These are phyloP conservation scores for Citrus trifoliata DNA, from an alignment of 345 rosid species.

Conservation along the genomic window DNA sequence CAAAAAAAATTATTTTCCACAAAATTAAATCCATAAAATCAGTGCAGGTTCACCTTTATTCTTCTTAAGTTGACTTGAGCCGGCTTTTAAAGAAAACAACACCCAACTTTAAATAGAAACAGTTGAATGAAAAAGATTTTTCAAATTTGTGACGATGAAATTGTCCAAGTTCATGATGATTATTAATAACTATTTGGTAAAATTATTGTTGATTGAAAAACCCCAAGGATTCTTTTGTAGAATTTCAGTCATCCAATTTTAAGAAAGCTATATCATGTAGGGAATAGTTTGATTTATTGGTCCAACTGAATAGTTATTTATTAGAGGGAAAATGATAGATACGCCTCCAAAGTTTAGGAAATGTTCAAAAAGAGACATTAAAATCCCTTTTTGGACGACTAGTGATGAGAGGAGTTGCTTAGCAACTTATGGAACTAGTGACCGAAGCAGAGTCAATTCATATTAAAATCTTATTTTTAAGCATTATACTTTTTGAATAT, in stretches of 20 bases:
- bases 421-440: too few species aligned
- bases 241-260: background rate
- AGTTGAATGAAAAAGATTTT: background rate
- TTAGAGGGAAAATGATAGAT: background rate
- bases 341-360: too few species aligned
- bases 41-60: background rate
- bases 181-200: too few species aligned
- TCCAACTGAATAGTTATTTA: background rate
- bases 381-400: too few species aligned
- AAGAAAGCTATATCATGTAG: background rate
- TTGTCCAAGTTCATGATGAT: background rate
- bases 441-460: too few species aligned
- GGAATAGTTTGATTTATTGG: background rate
- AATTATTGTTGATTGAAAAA: background rate
- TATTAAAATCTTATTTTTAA: too few species aligned
- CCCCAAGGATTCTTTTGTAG: background rate
- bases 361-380: too few species aligned
- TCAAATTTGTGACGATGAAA: background rate
- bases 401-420: too few species aligned
- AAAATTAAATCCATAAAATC: background rate
- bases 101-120: background rate
- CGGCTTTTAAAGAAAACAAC: background rate
- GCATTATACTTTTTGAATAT: too few species aligned
- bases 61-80: background rate
- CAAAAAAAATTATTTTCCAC: background rate